Percentiles rank a stretch among this genome's conserved stretches.
Evolutionary conservation across 2,329 filamentous ascomycete genomes (phyloP).

Genomic region (Fusarium nisikadoi): DNA sequence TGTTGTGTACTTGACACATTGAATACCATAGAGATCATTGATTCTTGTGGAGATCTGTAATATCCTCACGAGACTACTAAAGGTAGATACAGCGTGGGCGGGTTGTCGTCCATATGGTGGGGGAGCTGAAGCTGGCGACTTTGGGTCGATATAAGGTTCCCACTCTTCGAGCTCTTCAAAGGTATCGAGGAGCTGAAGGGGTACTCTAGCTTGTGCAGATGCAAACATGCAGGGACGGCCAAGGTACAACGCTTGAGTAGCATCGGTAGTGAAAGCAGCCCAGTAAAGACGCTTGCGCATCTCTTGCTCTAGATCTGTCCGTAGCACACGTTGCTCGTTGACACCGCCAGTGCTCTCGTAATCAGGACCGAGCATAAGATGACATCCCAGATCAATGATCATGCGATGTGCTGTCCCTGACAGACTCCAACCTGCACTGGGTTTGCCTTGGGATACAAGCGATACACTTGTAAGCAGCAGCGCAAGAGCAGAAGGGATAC

Average conservation of each 20-base stretch:
- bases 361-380: constrained; percentile 47
- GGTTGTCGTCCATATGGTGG: constrained; percentile 44
- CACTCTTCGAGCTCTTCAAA: constrained; percentile 51
- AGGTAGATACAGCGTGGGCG: constrained; percentile 45
- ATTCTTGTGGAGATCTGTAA: constrained; percentile 46
- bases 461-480: constrained; percentile 49
- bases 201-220: constrained; percentile 48
- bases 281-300: constrained; percentile 50
- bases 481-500: constrained; percentile 52
- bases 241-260: constrained; percentile 48
- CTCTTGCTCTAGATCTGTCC: constrained; percentile 47
- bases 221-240: constrained; percentile 49
- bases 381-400: constrained; percentile 52
- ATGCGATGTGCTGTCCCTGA: constrained; percentile 53
- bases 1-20: constrained; percentile 42
- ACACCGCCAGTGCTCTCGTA: constrained; percentile 42
- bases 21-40: constrained; percentile 44
- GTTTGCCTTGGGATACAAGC: constrained; percentile 48
- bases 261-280: constrained; percentile 50
- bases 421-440: constrained; percentile 50
- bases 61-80: constrained; percentile 44
- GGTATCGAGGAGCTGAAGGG: constrained; percentile 46
- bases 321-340: constrained; percentile 42
- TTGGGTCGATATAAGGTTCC: constrained; percentile 48
- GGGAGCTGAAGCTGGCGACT: constrained; percentile 41